Evolutionary conservation across 2,329 filamentous ascomycete genomes (phyloP).

Genomic region (Colletotrichum euphorbiae): DNA sequence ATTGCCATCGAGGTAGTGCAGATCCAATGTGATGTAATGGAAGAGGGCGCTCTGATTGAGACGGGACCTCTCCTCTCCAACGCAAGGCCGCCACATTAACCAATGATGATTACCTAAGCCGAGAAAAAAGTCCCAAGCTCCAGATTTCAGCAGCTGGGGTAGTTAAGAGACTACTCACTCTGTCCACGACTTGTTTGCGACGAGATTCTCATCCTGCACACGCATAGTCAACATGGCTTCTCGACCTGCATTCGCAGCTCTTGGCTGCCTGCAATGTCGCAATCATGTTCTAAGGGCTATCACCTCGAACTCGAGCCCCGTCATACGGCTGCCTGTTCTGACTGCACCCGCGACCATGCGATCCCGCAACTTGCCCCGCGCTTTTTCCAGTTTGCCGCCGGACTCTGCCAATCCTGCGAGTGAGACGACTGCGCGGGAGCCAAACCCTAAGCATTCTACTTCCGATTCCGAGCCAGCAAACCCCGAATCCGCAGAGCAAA

Average conservation of each 20-base stretch:
- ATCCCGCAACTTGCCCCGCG: conserved; percentile 41
- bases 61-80: not conserved
- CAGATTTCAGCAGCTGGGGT: not conserved
- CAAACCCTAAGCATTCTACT: not conserved
- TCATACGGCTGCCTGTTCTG: conserved; percentile 20
- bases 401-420: not conserved
- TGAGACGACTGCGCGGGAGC: not conserved
- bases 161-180: no score
- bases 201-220: no score
- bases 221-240: conserved; percentile 41
- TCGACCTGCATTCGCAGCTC: conserved; percentile 42
- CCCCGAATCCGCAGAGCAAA: conserved; percentile 10
- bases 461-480: not conserved
- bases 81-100: no score
- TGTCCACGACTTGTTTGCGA: no score
- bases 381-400: conserved; percentile 43
- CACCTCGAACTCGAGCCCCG: conserved; percentile 19
- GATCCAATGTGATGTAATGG: no score
- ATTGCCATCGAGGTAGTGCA: no score
- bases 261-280: conserved; percentile 46
- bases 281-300: conserved; percentile 43
- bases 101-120: conserved; percentile 3
- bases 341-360: conserved; percentile 1
- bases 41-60: no score
- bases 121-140: not conserved